Evolutionary conservation across 2,329 filamentous ascomycete species (phyloP).

Genomic region (Aphanoascus verrucosus): DNA sequence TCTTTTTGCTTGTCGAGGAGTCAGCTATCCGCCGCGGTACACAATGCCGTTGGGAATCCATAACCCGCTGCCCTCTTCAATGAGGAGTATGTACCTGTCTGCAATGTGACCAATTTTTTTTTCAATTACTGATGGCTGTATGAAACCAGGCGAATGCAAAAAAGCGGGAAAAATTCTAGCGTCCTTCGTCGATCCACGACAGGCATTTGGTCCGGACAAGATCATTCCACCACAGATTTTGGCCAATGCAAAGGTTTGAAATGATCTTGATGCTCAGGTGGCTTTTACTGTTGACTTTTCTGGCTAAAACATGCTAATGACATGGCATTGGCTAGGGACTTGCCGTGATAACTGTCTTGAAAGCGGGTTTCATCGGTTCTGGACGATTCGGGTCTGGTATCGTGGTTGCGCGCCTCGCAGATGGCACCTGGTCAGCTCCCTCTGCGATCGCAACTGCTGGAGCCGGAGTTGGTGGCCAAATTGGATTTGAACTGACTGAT

Average conservation of each 20-base stretch:
- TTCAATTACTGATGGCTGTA: conserved; percentile 22
- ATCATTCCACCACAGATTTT: conserved; percentile 87
- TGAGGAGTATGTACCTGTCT: conserved; percentile 34
- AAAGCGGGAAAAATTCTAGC: conserved; percentile 93
- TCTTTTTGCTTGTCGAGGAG: not conserved
- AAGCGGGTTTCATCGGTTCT: conserved; percentile 42
- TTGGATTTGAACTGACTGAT: conserved; percentile 43
- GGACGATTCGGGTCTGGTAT: conserved; percentile 42
- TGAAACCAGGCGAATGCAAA: conserved; percentile 71
- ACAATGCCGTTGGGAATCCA: conserved; percentile 21
- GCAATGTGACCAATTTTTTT: conserved; percentile 9
- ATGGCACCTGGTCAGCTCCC: conserved; percentile 42
- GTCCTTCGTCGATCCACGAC: conserved; percentile 86
- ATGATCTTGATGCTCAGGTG: not conserved
- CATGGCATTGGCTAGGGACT: conserved; percentile 31
- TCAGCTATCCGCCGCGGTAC: not conserved
- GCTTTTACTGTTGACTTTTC: not conserved
- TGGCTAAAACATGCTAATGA: not conserved
- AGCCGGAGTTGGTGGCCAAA: conserved; percentile 42
- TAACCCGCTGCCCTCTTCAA: conserved; percentile 40
- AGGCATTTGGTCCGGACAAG: conserved; percentile 92
- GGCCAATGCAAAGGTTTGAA: conserved; percentile 70
- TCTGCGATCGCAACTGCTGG: conserved; percentile 41
- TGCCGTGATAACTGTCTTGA: conserved; percentile 40
- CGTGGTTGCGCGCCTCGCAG: conserved; percentile 39